phyloP scores from a whole-genome alignment of 306 rosid genomes.

The Malus fusca region DNA sequence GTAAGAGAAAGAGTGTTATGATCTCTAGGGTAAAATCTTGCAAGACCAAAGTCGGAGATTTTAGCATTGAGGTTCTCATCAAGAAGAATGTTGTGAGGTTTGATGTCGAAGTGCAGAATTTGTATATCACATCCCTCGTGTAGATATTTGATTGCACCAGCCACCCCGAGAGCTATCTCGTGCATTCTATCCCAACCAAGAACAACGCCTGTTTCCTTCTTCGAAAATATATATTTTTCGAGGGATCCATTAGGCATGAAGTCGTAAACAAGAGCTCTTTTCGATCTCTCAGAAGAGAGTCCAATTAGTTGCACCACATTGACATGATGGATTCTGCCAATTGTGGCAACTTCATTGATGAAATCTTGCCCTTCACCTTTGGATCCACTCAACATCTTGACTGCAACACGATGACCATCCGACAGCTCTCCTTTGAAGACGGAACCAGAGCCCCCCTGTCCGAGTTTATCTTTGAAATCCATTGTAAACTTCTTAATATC shows the following conservation, averaged over 20 bases:
- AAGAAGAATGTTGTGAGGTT: constrained; percentile 14
- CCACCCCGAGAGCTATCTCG: constrained; percentile 4
- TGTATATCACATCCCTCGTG: constrained; percentile 13
- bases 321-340: constrained; percentile 10
- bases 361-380: constrained; percentile 3
- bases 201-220: background rate
- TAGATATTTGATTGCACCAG: background rate
- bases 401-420: constrained; percentile 1
- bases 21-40: background rate
- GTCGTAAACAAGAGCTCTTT: constrained; percentile 9
- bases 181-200: constrained; percentile 8
- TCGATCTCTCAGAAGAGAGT: background rate
- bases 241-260: constrained; percentile 15
- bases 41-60: constrained; percentile 17
- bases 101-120: constrained; percentile 11
- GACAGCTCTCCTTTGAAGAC: constrained; percentile 8
- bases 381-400: constrained; percentile 2
- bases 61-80: background rate
- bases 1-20: background rate
- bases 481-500: constrained; percentile 3
- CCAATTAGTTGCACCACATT: constrained; percentile 12
- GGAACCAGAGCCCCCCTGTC: background rate
- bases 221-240: background rate
- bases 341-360: constrained; percentile 1
- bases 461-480: background rate